These are phyloP conservation scores for Gonium pectorale DNA, from an alignment of 139 green algal genomes.

Conservation along the genomic window DNA sequence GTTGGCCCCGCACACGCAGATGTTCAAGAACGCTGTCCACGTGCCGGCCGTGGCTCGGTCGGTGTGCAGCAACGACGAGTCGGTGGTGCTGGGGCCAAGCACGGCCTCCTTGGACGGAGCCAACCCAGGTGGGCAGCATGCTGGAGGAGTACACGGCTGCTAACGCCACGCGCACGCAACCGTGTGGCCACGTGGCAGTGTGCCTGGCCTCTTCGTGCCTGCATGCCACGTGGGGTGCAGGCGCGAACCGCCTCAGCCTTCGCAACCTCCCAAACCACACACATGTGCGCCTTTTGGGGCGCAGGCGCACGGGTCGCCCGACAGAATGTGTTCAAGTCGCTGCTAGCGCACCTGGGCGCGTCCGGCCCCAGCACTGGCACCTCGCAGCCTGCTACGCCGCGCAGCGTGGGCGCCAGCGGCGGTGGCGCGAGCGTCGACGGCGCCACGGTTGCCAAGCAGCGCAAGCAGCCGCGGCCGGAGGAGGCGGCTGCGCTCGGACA, in stretches of 20 bases:
- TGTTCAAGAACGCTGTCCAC: slow-evolving; percentile 9
- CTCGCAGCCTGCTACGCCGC: slow-evolving; percentile 7
- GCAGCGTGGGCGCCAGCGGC: neutral
- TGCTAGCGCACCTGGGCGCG: neutral
- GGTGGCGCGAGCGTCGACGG: neutral
- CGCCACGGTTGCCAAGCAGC: neutral
- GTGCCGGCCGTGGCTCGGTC: neutral
- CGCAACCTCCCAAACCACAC: too few species aligned
- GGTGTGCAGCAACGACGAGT: slow-evolving; percentile 27
- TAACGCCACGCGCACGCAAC: too few species aligned
- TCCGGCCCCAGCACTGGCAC: neutral
- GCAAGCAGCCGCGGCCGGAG: slow-evolving; percentile 18
- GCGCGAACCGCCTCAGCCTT: too few species aligned
- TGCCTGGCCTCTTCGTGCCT: too few species aligned
- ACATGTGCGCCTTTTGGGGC: too few species aligned
- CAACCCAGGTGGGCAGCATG: slow-evolving; percentile 1
- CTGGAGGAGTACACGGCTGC: too few species aligned
- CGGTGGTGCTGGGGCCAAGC: neutral
- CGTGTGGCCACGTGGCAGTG: too few species aligned
- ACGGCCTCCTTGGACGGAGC: slow-evolving; percentile 17
- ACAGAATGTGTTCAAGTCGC: slow-evolving; percentile 36
- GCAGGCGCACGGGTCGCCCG: slow-evolving; percentile 1
- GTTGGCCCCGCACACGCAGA: neutral
- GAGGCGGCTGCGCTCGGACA: slow-evolving; percentile 31
- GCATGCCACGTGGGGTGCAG: too few species aligned